phyloP scores from a whole-genome alignment of 2,329 filamentous ascomycete genomes.

The Rasamsonia emersonii region DNA sequence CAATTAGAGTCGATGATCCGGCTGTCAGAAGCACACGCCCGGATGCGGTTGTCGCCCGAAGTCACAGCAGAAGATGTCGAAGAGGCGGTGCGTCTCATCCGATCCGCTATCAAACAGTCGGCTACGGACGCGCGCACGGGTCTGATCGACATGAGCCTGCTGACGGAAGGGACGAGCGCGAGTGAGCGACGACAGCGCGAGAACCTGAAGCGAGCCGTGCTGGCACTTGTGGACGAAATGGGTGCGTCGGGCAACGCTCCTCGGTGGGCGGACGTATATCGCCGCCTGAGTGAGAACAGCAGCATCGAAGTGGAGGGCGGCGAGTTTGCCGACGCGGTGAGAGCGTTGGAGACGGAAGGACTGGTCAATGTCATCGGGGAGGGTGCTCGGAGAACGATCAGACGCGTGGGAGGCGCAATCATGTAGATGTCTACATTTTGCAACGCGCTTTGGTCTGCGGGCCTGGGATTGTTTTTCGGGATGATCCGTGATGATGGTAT shows the following conservation, averaged over 20 bases:
- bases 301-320: constrained; percentile 60
- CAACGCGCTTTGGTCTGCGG: too few relatives aligned
- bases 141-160: constrained; percentile 89
- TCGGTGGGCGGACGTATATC: constrained; percentile 69
- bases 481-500: too few relatives aligned
- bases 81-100: constrained; percentile 88
- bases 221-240: constrained; percentile 72
- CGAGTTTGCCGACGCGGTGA: constrained; percentile 77
- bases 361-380: constrained; percentile 73
- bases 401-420: constrained; percentile 55
- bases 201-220: constrained; percentile 72
- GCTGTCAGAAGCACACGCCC: constrained; percentile 89
- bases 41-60: constrained; percentile 75
- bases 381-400: constrained; percentile 70
- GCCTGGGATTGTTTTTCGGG: too few relatives aligned
- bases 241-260: constrained; percentile 58
- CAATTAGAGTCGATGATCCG: constrained; percentile 99
- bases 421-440: too few relatives aligned
- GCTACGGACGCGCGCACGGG: constrained; percentile 89
- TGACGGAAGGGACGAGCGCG: constrained; percentile 88
- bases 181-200: constrained; percentile 74
- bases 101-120: constrained; percentile 87
- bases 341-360: constrained; percentile 76
- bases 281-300: constrained; percentile 62
- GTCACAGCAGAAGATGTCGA: constrained; percentile 77